A percentile compares a stretch with the other conserved stretches of the same genome.
Conservation (phyloP, 495 filamentous ascomycete genomes). For the Umbilicaria muhlenbergii region DNA sequence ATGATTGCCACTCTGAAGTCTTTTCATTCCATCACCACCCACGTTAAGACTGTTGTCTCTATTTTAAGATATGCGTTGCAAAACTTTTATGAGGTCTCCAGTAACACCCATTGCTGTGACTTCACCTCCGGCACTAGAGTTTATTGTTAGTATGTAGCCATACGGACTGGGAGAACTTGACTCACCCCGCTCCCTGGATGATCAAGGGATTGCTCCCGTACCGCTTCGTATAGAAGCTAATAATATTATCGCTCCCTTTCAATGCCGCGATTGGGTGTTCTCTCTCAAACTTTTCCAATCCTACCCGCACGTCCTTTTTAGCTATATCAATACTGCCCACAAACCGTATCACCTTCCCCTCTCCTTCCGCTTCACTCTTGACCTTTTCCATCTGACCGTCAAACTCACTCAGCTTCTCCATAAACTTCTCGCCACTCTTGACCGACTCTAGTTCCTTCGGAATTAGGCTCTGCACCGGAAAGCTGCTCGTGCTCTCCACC, state of each 20-base stretch:
- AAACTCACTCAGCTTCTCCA: conserved; percentile 57
- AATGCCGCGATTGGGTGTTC: conserved; percentile 78
- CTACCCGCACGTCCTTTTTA: conserved; percentile 65
- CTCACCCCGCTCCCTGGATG: conserved; percentile 74
- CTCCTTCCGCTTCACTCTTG: conserved; percentile 60
- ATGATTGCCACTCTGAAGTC: too few relatives aligned
- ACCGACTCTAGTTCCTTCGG: conserved; percentile 66
- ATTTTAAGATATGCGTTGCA: conserved; percentile 29
- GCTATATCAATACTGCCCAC: conserved; percentile 83
- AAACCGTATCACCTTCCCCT: conserved; percentile 85
- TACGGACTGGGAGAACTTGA: not conserved
- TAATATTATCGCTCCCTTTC: conserved; percentile 95
- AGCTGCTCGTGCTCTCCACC: conserved; percentile 61
- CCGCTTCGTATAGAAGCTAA: conserved; percentile 91
- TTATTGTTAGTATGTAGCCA: conserved; percentile 1
- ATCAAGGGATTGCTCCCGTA: conserved; percentile 83
- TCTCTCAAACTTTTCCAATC: conserved; percentile 70
- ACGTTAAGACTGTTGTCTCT: too few relatives aligned
- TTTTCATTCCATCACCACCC: too few relatives aligned
- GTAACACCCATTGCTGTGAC: conserved; percentile 96
- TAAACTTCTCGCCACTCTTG: conserved; percentile 63
- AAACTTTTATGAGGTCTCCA: conserved; percentile 73
- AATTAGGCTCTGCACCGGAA: conserved; percentile 85
- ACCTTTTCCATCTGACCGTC: conserved; percentile 71
- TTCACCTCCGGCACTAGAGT: conserved; percentile 58